Evolutionary conservation across 768 basidiomycete species (phyloP).

Genomic region (Boletus rubescentipes): DNA sequence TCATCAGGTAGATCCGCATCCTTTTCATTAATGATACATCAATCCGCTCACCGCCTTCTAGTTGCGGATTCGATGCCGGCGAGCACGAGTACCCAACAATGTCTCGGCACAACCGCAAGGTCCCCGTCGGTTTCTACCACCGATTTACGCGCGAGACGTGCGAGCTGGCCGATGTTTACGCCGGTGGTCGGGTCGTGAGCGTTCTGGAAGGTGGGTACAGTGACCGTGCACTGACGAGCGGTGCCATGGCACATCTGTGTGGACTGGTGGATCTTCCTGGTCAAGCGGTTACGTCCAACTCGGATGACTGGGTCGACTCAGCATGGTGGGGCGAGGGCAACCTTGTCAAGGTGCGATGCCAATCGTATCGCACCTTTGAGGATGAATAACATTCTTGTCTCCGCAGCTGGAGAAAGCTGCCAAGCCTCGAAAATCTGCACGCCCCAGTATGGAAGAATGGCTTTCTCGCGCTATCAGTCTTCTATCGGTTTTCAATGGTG

Average conservation of each 20-base stretch:
- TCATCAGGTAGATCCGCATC: conserved; percentile 68
- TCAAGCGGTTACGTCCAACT: background rate
- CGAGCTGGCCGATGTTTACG: conserved; percentile 60
- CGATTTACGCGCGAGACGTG: conserved; percentile 76
- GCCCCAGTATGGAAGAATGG: conserved; percentile 48
- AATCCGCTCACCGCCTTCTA: conserved; percentile 29
- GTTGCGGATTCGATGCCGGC: conserved; percentile 93
- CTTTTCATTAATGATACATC: background rate
- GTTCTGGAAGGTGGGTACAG: conserved; percentile 96
- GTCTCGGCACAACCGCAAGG: conserved; percentile 89
- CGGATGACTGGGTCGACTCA: conserved; percentile 33
- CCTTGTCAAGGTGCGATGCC: conserved; percentile 48
- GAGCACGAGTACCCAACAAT: conserved; percentile 89
- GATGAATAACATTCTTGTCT: background rate
- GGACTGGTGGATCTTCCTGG: conserved; percentile 49
- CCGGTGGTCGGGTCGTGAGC: conserved; percentile 72
- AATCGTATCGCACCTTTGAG: background rate
- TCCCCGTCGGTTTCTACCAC: conserved; percentile 83
- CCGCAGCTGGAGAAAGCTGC: conserved; percentile 61
- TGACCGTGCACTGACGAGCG: conserved; percentile 83
- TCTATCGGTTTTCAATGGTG: conserved; percentile 7
- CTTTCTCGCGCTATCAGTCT: conserved; percentile 48
- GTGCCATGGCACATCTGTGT: conserved; percentile 74
- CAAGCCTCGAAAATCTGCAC: conserved; percentile 53
- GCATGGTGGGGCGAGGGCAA: conserved; percentile 69